Evolutionary conservation across 2,329 filamentous ascomycete genomes (phyloP).

Genomic region (Ophiobolus disseminans): DNA sequence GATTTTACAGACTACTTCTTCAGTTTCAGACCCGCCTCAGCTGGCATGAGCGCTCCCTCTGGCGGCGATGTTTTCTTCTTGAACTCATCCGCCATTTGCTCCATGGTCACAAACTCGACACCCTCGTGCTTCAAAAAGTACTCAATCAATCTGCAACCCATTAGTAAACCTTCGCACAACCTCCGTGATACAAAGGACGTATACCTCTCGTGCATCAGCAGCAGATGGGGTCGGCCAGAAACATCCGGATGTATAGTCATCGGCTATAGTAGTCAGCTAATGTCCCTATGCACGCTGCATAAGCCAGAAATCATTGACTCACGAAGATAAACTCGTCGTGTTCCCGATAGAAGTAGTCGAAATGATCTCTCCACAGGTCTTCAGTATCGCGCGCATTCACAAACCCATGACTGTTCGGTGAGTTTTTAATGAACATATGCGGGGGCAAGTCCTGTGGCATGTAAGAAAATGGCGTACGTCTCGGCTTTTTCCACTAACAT

Average conservation of each 20-base stretch:
- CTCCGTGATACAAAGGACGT: conserved; percentile 1
- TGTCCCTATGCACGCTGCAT: too few relatives aligned
- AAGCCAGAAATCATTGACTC: conserved; percentile 14
- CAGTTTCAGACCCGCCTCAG: conserved; percentile 61
- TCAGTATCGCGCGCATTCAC: conserved; percentile 64
- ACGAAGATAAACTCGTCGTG: conserved; percentile 76
- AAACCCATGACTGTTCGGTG: conserved; percentile 68
- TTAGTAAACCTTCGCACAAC: background rate
- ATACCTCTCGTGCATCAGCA: conserved; percentile 75
- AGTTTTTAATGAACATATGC: conserved; percentile 74
- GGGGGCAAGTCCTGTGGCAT: conserved; percentile 57
- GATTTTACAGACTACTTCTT: conserved; percentile 31
- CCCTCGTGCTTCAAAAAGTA: conserved; percentile 69
- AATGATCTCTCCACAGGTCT: conserved; percentile 70
- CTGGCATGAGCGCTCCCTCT: conserved; percentile 67
- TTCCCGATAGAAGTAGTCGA: conserved; percentile 77
- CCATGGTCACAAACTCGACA: conserved; percentile 73
- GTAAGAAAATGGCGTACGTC: conserved; percentile 24
- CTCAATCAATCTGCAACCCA: conserved; percentile 63
- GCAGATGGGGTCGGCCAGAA: conserved; percentile 69
- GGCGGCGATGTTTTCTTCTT: conserved; percentile 68
- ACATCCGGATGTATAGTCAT: conserved; percentile 77
- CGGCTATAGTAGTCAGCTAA: too few relatives aligned
- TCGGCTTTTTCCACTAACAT: conserved; percentile 34
- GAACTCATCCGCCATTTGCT: conserved; percentile 74